Percentiles rank a stretch among this genome's conserved stretches.
Evolutionary conservation across 1,284 basidiomycete genomes (phyloP).

Genomic region (Boletellus deceptivus): DNA sequence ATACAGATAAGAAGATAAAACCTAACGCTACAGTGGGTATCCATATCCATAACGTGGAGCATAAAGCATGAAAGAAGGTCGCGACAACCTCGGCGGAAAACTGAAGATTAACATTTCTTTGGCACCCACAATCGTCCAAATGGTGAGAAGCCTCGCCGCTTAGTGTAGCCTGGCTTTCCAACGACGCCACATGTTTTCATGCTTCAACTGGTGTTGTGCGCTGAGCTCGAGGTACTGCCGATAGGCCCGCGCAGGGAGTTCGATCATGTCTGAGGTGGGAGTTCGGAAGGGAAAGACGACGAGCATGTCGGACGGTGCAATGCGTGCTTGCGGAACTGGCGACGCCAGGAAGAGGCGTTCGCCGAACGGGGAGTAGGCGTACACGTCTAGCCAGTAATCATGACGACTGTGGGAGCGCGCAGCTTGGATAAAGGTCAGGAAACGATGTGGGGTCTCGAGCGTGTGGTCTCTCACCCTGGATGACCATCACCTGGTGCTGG

Average conservation of each 20-base stretch:
- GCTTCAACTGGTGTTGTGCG: conserved; percentile 46
- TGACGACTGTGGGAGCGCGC: conserved; percentile 48
- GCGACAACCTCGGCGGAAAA: no score
- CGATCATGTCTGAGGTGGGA: conserved; percentile 53
- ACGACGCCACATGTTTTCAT: conserved; percentile 53
- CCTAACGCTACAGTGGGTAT: conserved; percentile 29
- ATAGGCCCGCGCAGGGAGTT: conserved; percentile 55
- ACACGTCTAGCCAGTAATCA: conserved; percentile 61
- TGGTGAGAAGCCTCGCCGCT: background rate
- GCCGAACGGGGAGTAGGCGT: conserved; percentile 59
- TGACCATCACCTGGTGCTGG: conserved; percentile 59
- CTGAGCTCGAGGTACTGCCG: conserved; percentile 52
- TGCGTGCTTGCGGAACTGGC: conserved; percentile 55
- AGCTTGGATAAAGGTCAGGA: conserved; percentile 36
- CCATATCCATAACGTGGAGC: conserved; percentile 8
- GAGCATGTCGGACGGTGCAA: conserved; percentile 53
- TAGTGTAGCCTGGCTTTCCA: conserved; percentile 39
- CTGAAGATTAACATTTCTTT: background rate
- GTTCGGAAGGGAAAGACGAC: conserved; percentile 48
- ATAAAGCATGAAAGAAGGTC: conserved; percentile 3
- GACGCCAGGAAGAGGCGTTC: conserved; percentile 60
- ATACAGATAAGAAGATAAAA: conserved; percentile 18
- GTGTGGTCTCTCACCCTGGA: conserved; percentile 48
- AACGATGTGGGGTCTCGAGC: background rate
- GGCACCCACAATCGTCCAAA: background rate